These are phyloP conservation scores for Rhexocercosporidium sp. DNA, from an alignment of 2,329 filamentous ascomycete species.

Conservation along the genomic window DNA sequence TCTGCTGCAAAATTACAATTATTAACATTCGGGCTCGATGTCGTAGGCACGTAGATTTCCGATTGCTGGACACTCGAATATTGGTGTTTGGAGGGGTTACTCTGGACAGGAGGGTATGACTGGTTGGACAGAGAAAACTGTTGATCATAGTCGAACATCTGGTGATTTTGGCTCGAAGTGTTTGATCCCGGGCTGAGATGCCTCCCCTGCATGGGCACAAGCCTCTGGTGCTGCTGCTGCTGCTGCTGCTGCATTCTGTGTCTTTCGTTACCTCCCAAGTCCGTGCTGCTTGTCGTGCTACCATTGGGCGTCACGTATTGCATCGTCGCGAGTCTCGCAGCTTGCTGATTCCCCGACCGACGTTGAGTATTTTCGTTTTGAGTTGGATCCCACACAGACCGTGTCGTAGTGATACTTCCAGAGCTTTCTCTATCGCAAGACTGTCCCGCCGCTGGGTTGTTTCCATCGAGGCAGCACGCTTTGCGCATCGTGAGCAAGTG, in stretches of 20 bases:
- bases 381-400: conserved; percentile 35
- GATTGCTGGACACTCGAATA: conserved; percentile 16
- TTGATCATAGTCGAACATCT: conserved; percentile 33
- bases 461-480: conserved; percentile 30
- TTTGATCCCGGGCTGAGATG: conserved; percentile 25
- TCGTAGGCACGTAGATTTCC: conserved; percentile 28
- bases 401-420: conserved; percentile 31
- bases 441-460: conserved; percentile 19
- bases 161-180: conserved; percentile 25
- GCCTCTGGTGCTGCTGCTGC: conserved; percentile 25
- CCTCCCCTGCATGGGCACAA: conserved; percentile 24
- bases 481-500: conserved; percentile 36
- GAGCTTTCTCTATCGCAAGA: conserved; percentile 31
- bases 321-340: conserved; percentile 22
- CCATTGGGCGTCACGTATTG: conserved; percentile 36
- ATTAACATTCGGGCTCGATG: conserved; percentile 34
- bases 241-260: conserved; percentile 24
- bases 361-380: conserved; percentile 23
- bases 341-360: conserved; percentile 17
- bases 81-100: conserved; percentile 22
- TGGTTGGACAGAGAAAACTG: conserved; percentile 28
- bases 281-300: conserved; percentile 29
- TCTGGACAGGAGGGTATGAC: conserved; percentile 20
- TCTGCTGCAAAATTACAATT: conserved; percentile 48
- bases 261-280: conserved; percentile 19